phyloP scores from a whole-genome alignment of 2,329 filamentous ascomycete genomes.

The Neobulgaria alba region DNA sequence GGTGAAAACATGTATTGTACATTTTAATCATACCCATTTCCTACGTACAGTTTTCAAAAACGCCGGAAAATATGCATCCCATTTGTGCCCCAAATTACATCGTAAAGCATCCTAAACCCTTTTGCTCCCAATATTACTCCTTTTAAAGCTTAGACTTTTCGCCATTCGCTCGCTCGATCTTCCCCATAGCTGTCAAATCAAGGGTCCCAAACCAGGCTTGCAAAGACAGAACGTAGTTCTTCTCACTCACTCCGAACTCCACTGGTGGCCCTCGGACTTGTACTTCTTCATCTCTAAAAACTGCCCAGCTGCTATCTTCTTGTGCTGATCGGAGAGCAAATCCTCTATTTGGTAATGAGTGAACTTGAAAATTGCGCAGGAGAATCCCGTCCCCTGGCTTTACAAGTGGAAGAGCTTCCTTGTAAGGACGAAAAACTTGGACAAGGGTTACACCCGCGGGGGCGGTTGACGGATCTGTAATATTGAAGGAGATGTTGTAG shows the following conservation, averaged over 20 bases:
- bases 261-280: slow-evolving; percentile 52
- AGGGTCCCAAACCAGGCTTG: slow-evolving; percentile 38
- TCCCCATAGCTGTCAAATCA: slow-evolving; percentile 38
- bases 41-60: too few species aligned
- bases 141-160: slow-evolving; percentile 12
- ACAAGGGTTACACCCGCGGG: slow-evolving; percentile 44
- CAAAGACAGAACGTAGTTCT: slow-evolving; percentile 39
- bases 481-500: slow-evolving; percentile 48
- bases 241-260: slow-evolving; percentile 44
- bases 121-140: slow-evolving; percentile 1
- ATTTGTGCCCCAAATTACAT: too few species aligned
- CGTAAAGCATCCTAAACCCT: too few species aligned
- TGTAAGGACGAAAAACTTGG: slow-evolving; percentile 50
- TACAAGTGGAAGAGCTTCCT: slow-evolving; percentile 46
- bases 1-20: too few species aligned
- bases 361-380: slow-evolving; percentile 46
- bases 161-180: slow-evolving; percentile 40
- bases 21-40: too few species aligned
- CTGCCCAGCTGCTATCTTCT: slow-evolving; percentile 52
- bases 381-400: slow-evolving; percentile 49
- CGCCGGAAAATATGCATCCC: too few species aligned
- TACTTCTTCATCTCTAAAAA: slow-evolving; percentile 41
- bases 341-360: slow-evolving; percentile 43
- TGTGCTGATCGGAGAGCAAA: slow-evolving; percentile 43
- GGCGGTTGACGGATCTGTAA: slow-evolving; percentile 47